Conservation (phyloP, 106 monocot genomes). For the Platanthera guangdongensis region DNA sequence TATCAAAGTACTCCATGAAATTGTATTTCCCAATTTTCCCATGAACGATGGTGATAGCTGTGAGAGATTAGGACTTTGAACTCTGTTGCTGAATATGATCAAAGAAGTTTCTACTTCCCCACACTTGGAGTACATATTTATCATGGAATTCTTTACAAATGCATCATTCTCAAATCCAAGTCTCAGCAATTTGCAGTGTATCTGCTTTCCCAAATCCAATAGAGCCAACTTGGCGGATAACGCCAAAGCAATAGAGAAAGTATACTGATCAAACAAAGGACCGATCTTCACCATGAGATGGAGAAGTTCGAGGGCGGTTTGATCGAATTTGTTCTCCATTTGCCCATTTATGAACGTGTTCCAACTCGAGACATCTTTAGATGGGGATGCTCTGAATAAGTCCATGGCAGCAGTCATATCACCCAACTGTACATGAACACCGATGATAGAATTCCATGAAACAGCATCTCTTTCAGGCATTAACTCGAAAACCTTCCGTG, state of each 20-base stretch:
- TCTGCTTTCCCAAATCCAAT: constrained; percentile 47
- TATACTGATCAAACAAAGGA: constrained; percentile 43
- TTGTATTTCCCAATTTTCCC: constrained; percentile 14
- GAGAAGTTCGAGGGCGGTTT: constrained; percentile 33
- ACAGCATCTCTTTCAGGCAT: constrained; percentile 44
- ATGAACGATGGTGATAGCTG: neutral
- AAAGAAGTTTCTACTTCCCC: constrained; percentile 33
- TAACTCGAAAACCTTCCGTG: constrained; percentile 27
- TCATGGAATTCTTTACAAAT: constrained; percentile 48
- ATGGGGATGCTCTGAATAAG: constrained; percentile 36
- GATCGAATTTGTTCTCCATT: constrained; percentile 33
- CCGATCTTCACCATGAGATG: constrained; percentile 41
- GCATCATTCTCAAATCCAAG: constrained; percentile 26
- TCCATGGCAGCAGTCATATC: constrained; percentile 42
- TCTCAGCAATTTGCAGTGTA: constrained; percentile 43
- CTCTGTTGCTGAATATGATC: constrained; percentile 21
- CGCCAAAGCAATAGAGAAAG: constrained; percentile 50
- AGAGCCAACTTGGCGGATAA: constrained; percentile 38
- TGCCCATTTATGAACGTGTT: constrained; percentile 68
- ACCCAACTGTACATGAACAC: constrained; percentile 28
- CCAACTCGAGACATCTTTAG: constrained; percentile 59
- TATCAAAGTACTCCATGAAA: constrained; percentile 64
- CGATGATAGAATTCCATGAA: constrained; percentile 76
- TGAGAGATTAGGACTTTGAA: neutral
- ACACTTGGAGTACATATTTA: constrained; percentile 91